Evolutionary conservation across 352 stramenopile genomes (phyloP), one percentile per base, ranked within the genome.

Genomic region (Globisporangium viniferum): DNA sequence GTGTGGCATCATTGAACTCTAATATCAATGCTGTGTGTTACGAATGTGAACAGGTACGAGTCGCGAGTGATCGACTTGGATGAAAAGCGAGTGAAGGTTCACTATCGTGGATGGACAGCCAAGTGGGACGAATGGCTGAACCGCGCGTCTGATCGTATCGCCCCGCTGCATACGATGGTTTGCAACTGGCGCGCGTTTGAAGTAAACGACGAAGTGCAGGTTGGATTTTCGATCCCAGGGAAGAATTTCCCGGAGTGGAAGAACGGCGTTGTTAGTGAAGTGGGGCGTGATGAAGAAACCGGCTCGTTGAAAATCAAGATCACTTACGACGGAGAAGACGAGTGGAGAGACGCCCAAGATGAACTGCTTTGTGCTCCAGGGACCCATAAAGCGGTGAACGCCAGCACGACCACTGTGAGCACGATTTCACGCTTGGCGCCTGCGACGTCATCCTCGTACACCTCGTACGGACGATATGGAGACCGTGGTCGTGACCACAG

Each of bases 111-210:
- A 7, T 99, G 97, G 97, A 97, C 97, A 3, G 67, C 86, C 12
- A 94, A 97, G 66, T 99, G 97, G 97, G 96, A 99, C 76, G 96
- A 99, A 75, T 99, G 95, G 95, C 77, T 99, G 29, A 70, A 81
- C 6, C 89, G 83, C 35, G 81, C 93, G 66, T 98, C 96, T 12
- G 67, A 84, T 15, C 84, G 96, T 8, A 74, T 99, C 35, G 84
- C 89, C 31, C 93, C 91, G 2, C 94, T 99, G 62, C 87, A 98
- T 61, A 97, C 96, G 3, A 74, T 79, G 27, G 82, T 93, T 29
- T 72, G 36, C 6, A 90, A 93, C 62, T 95, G 88, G 88, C 81
- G 88, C 20, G 73, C 76, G 15, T 92, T 95, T 54, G 62, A 80
- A 46, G 59, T 89, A 22, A 67, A 68, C 31, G 85, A 95, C 51